phyloP scores from a whole-genome alignment of 768 basidiomycete genomes.

The Mycena kentingensis region DNA sequence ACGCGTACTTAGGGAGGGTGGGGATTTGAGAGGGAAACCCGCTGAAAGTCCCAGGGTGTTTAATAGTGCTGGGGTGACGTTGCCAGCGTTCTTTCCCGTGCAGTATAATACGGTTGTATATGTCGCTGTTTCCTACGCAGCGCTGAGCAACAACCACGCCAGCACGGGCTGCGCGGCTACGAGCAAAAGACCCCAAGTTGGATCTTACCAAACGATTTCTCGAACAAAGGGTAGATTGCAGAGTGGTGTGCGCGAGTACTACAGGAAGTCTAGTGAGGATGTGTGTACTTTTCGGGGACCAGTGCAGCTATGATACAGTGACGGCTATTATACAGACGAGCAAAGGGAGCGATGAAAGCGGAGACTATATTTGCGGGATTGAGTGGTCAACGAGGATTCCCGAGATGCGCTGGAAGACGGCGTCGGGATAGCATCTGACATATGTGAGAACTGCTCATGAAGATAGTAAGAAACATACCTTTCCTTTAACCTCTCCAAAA shows the following conservation, averaged over 20 bases:
- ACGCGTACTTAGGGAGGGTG: too few species aligned
- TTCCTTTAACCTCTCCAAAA: constrained; percentile 72
- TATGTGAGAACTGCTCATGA: neutral
- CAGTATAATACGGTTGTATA: too few species aligned
- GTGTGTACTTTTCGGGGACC: constrained; percentile 12
- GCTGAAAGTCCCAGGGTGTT: too few species aligned
- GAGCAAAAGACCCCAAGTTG: too few species aligned
- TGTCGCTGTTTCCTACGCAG: too few species aligned
- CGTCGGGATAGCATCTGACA: constrained; percentile 70
- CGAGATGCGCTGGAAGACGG: constrained; percentile 77
- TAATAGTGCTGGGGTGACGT: too few species aligned
- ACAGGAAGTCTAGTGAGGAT: neutral
- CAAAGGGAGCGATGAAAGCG: neutral
- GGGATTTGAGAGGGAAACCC: too few species aligned
- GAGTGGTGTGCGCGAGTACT: neutral
- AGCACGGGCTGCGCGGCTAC: too few species aligned
- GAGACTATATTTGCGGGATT: constrained; percentile 37
- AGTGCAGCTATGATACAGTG: constrained; percentile 16
- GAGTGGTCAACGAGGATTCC: constrained; percentile 79
- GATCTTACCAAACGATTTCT: too few species aligned
- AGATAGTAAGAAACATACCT: constrained; percentile 48
- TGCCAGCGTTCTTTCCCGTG: too few species aligned
- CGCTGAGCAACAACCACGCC: too few species aligned
- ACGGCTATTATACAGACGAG: constrained; percentile 14
- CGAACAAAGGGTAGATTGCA: too few species aligned